A percentile compares a stretch with the other conserved stretches of the same genome.
Conservation (phyloP, 345 rosid species). For the Citrus unshiu region DNA sequence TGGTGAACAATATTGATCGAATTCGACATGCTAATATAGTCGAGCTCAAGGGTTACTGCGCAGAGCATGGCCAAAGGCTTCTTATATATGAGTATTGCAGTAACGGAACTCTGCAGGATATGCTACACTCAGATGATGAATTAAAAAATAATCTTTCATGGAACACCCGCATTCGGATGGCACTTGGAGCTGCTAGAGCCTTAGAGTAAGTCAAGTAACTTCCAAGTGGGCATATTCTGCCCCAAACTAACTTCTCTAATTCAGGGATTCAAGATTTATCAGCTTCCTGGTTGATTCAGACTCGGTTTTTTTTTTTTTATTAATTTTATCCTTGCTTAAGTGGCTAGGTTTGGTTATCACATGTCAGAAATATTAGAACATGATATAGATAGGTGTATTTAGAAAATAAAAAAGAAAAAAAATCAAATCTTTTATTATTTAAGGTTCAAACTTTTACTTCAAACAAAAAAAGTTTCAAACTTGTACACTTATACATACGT, state of each 20-base stretch:
- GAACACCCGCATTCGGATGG: conserved; percentile 77
- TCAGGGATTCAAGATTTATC: not conserved
- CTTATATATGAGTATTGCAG: conserved; percentile 85
- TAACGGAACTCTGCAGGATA: conserved; percentile 78
- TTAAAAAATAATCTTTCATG: conserved; percentile 62
- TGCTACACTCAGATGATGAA: conserved; percentile 81
- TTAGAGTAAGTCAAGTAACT: conserved; percentile 64
- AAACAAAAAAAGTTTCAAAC: too few relatives aligned
- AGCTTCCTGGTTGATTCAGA: not conserved
- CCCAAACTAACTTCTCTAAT: not conserved
- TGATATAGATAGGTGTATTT: not conserved
- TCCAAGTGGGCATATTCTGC: not conserved
- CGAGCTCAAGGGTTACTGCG: conserved; percentile 90
- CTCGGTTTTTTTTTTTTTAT: not conserved
- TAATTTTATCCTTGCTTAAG: not conserved
- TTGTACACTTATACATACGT: too few relatives aligned
- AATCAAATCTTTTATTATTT: not conserved
- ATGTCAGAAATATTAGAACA: not conserved
- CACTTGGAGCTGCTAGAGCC: conserved; percentile 95
- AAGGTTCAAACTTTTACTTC: not conserved
- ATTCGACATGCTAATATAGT: conserved; percentile 86
- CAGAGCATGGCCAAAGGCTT: conserved; percentile 93
- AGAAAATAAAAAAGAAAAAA: not conserved
- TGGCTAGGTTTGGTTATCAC: not conserved
- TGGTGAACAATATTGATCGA: conserved; percentile 73